Evolutionary conservation across 257 asterid species (phyloP).

Genomic region (Asclepias syriaca): DNA sequence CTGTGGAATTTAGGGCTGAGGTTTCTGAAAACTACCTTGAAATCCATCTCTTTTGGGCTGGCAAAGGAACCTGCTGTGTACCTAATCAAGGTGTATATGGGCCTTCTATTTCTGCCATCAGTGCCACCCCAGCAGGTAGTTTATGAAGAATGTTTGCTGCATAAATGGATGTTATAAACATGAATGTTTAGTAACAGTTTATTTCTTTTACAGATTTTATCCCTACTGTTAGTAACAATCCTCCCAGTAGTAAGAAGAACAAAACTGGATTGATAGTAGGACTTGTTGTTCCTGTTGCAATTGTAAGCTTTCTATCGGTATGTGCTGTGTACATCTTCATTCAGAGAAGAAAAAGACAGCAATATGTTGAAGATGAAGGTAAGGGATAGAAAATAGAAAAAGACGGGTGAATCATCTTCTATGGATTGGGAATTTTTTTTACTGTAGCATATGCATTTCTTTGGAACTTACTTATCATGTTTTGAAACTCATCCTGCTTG

Average conservation of each 20-base stretch:
- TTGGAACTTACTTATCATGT: not conserved
- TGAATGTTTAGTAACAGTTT: not conserved
- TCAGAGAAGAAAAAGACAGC: conserved; percentile 39
- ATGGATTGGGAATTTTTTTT: not conserved
- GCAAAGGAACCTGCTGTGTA: conserved; percentile 83
- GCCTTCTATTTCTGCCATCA: conserved; percentile 69
- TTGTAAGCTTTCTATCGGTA: conserved; percentile 31
- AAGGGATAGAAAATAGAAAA: not conserved
- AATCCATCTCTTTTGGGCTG: conserved; percentile 87
- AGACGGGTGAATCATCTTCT: not conserved
- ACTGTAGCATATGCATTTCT: conserved; percentile 10
- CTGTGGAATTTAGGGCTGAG: conserved; percentile 29
- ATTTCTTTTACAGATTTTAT: conserved; percentile 41
- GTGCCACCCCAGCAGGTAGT: conserved; percentile 71
- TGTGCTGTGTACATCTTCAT: conserved; percentile 30
- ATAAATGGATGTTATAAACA: not conserved
- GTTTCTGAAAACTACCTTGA: conserved; percentile 68
- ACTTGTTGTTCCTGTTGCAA: conserved; percentile 40
- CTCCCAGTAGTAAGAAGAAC: conserved; percentile 36
- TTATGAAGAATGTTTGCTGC: conserved; percentile 1
- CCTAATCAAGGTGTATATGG: conserved; percentile 66
- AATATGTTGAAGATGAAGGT: conserved; percentile 50
- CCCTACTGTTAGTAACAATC: conserved; percentile 47
- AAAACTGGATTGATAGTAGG: conserved; percentile 59
- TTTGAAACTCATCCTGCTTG: not conserved